Percentiles rank a stretch among this genome's conserved stretches.
Conservation (phyloP, 768 basidiomycete species). For the Boletus eberwhitei region DNA sequence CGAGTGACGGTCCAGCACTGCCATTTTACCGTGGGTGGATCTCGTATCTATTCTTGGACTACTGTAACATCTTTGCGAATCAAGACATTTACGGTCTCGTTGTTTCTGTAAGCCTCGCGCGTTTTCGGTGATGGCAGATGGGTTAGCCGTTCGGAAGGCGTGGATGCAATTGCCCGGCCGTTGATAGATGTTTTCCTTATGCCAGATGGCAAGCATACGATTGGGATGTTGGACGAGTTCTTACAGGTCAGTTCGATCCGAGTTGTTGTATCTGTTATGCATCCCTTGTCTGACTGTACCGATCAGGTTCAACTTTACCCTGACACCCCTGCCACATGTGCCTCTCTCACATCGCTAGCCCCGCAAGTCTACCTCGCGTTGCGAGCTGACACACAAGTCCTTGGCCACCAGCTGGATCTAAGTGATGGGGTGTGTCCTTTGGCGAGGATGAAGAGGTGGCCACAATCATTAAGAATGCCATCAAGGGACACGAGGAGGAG, state of each 20-base stretch:
- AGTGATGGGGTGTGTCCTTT: conserved; percentile 60
- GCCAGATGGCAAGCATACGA: conserved; percentile 42
- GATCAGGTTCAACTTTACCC: conserved; percentile 65
- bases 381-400: conserved; percentile 45
- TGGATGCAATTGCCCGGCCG: conserved; percentile 58
- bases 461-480: conserved; percentile 44
- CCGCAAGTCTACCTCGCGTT: conserved; percentile 56
- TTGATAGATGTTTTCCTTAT: conserved; percentile 57
- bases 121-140: conserved; percentile 11
- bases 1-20: conserved; percentile 38
- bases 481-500: conserved; percentile 52
- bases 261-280: neutral
- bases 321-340: conserved; percentile 44
- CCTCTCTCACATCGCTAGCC: conserved; percentile 42
- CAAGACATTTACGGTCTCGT: conserved; percentile 61
- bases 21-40: conserved; percentile 55
- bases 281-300: neutral
- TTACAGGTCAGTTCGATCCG: conserved; percentile 52
- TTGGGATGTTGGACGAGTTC: conserved; percentile 72
- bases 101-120: conserved; percentile 41
- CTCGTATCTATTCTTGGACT: neutral
- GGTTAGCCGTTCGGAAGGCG: conserved; percentile 49
- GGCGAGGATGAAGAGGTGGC: conserved; percentile 56
- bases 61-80: conserved; percentile 12
- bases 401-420: conserved; percentile 53